Evolutionary conservation across 2,329 filamentous ascomycete species (phyloP).

Genomic region (Claviceps sp.): DNA sequence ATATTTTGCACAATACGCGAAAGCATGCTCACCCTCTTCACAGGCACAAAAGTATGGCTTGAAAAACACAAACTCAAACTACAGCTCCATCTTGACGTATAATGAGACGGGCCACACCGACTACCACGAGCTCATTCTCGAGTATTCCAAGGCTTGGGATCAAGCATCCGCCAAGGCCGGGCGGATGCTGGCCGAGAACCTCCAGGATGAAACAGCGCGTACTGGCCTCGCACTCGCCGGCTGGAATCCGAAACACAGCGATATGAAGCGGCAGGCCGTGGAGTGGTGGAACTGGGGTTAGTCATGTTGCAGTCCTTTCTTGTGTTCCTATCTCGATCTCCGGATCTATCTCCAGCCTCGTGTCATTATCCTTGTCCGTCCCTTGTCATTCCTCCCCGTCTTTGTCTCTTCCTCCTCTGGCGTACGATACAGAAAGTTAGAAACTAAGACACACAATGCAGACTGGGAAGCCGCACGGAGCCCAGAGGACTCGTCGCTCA

Average conservation of each 20-base stretch:
- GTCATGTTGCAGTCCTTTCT: not conserved
- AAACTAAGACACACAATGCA: slow-evolving; percentile 1
- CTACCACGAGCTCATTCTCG: slow-evolving; percentile 35
- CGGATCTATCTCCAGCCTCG: too few species aligned
- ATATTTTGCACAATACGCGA: too few species aligned
- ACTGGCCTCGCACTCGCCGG: slow-evolving; percentile 44
- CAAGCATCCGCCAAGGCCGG: slow-evolving; percentile 39
- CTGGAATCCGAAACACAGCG: slow-evolving; percentile 43
- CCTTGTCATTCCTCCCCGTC: too few species aligned
- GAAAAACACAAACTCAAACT: slow-evolving; percentile 43
- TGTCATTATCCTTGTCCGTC: too few species aligned
- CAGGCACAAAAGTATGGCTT: slow-evolving; percentile 43
- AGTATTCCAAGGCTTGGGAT: slow-evolving; percentile 33
- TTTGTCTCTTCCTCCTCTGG: not conserved
- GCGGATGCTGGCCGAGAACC: slow-evolving; percentile 40
- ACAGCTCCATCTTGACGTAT: slow-evolving; percentile 44
- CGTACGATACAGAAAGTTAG: not conserved
- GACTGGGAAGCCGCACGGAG: slow-evolving; percentile 44
- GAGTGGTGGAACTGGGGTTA: slow-evolving; percentile 42
- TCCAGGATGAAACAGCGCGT: slow-evolving; percentile 48
- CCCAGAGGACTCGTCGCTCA: slow-evolving; percentile 41
- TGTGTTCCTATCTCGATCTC: not conserved
- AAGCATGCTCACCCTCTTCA: not conserved
- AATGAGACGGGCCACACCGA: slow-evolving; percentile 41
- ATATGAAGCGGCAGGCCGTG: slow-evolving; percentile 42